phyloP scores from a whole-genome alignment of 2,329 filamentous ascomycete genomes.

The Xylariales sp. region DNA sequence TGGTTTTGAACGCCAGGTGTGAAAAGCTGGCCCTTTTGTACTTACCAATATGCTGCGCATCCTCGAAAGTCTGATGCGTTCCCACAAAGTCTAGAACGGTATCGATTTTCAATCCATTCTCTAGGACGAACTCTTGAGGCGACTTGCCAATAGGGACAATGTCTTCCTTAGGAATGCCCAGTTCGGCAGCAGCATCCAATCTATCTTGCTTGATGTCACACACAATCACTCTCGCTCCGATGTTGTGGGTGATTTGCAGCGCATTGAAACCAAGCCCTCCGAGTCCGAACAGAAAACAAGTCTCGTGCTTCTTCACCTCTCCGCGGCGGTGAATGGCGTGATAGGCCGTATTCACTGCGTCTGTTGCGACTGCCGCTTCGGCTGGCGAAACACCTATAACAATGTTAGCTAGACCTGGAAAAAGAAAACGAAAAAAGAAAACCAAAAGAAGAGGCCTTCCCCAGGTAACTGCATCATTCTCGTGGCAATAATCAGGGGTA shows the following conservation, averaged over 20 bases:
- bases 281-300: constrained; percentile 34
- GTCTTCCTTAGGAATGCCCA: constrained; percentile 25
- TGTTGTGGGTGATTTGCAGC: constrained; percentile 37
- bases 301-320: constrained; percentile 28
- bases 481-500: no score
- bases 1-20: no score
- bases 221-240: constrained; percentile 36
- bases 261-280: constrained; percentile 37
- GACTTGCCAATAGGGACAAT: constrained; percentile 24
- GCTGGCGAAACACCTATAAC: constrained; percentile 15
- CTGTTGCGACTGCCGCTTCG: constrained; percentile 32
- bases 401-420: neutral
- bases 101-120: constrained; percentile 20
- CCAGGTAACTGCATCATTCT: no score
- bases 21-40: no score
- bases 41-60: constrained; percentile 28
- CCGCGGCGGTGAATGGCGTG: constrained; percentile 31
- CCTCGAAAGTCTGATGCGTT: constrained; percentile 29
- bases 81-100: constrained; percentile 29
- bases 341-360: constrained; percentile 35
- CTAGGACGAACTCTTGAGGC: constrained; percentile 22
- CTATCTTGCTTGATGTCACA: constrained; percentile 26
- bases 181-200: constrained; percentile 22
- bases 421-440: no score
- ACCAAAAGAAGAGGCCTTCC: no score